Conservation (phyloP, 176 grass and related monocot species). For the Secale cereale region DNA sequence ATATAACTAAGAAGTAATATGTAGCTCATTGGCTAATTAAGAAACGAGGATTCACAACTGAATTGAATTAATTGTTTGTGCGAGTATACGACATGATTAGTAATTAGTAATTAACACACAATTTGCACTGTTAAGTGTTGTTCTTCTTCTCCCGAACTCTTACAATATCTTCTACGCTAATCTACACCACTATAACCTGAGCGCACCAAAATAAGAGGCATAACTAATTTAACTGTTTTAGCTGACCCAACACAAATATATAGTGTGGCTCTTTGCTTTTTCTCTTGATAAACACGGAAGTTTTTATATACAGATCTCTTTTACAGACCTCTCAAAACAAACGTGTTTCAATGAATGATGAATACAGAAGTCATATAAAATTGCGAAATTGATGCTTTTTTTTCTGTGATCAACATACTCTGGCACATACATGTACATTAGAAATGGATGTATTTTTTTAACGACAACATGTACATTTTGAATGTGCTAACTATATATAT, state of each 20-base stretch:
- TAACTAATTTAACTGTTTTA: not conserved
- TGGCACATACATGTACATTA: not conserved
- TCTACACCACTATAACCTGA: not conserved
- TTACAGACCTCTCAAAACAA: not conserved
- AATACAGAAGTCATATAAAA: not conserved
- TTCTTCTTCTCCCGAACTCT: not conserved
- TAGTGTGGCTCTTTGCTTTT: not conserved
- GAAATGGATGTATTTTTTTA: not conserved
- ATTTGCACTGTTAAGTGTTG: too few species aligned
- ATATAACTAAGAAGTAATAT: not conserved
- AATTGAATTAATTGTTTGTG: not conserved
- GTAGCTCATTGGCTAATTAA: not conserved
- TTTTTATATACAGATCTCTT: not conserved
- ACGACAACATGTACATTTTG: not conserved
- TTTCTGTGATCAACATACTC: not conserved
- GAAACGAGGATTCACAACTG: not conserved
- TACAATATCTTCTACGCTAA: not conserved
- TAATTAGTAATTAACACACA: not conserved
- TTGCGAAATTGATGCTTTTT: not conserved
- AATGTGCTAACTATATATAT: not conserved
- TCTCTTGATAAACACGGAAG: not conserved
- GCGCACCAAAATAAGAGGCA: not conserved
- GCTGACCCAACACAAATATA: not conserved
- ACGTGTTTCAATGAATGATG: not conserved
- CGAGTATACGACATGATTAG: not conserved